phyloP scores from a whole-genome alignment of 441 rosid genomes.

The Erodium trifolium region DNA sequence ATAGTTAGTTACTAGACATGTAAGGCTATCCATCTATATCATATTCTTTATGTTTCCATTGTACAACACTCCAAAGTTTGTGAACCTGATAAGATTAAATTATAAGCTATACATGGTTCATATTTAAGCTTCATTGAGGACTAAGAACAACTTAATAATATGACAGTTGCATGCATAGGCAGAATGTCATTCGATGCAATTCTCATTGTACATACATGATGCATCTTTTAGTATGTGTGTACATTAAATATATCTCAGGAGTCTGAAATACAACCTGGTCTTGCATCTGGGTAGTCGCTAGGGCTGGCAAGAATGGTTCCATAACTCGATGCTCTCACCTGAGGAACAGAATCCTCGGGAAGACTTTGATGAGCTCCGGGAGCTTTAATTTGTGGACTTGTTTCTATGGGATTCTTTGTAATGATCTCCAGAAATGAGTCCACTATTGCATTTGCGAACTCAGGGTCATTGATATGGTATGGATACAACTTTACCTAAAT shows the following conservation, averaged over 20 bases:
- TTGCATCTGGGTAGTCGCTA: constrained; percentile 70
- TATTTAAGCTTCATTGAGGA: background rate
- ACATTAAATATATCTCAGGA: constrained; percentile 2
- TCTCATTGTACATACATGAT: background rate
- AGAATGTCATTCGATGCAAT: background rate
- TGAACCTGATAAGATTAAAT: background rate
- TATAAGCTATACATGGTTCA: background rate
- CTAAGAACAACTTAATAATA: too few species aligned
- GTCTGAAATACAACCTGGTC: constrained; percentile 45
- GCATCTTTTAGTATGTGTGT: background rate
- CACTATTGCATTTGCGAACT: constrained; percentile 74
- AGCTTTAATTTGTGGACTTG: constrained; percentile 22
- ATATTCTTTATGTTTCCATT: background rate
- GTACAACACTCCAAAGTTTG: background rate
- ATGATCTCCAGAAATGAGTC: constrained; percentile 63
- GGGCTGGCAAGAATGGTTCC: constrained; percentile 46
- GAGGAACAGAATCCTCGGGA: constrained; percentile 21
- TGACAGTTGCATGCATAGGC: background rate
- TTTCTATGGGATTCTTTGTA: constrained; percentile 23
- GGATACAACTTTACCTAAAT: constrained; percentile 55
- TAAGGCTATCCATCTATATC: background rate
- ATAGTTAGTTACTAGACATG: constrained; percentile 4
- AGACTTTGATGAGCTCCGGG: constrained; percentile 25
- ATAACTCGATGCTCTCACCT: constrained; percentile 22
- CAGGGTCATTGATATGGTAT: constrained; percentile 67